Conservation (phyloP, 2,329 filamentous ascomycete species). For the Alternaria metachromatica region DNA sequence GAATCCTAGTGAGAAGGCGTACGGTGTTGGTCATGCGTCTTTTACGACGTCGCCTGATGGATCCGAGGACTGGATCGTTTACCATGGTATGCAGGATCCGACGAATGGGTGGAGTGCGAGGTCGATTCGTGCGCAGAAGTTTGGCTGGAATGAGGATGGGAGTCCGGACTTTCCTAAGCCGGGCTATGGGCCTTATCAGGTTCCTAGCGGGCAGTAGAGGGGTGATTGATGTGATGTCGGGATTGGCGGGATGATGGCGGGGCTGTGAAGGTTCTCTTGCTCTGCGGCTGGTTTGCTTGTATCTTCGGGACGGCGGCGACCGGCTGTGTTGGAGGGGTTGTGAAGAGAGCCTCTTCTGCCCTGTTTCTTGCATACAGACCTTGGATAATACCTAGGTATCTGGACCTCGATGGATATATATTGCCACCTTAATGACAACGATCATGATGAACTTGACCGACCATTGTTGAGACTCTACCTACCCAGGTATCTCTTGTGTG, state of each 20-base stretch:
- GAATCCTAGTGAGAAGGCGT: constrained; percentile 53
- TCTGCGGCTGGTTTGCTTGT: neutral
- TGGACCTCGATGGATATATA: neutral
- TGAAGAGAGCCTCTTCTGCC: neutral
- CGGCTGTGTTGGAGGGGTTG: neutral
- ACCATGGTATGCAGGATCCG: constrained; percentile 60
- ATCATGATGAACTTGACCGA: neutral
- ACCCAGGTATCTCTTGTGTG: neutral
- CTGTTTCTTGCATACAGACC: neutral
- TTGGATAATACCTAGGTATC: neutral
- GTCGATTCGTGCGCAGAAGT: constrained; percentile 58
- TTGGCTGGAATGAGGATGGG: constrained; percentile 57
- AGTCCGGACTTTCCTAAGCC: constrained; percentile 57
- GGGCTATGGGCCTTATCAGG: constrained; percentile 56
- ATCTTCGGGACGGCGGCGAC: neutral
- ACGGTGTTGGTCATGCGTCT: constrained; percentile 60
- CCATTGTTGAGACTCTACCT: neutral
- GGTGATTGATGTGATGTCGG: neutral
- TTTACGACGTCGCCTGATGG: constrained; percentile 58
- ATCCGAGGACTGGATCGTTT: constrained; percentile 59
- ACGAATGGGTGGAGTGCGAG: constrained; percentile 56
- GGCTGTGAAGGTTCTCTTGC: neutral
- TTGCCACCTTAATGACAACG: neutral
- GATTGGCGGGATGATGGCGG: neutral
- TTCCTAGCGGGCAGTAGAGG: constrained; percentile 38